phyloP scores from a whole-genome alignment of 768 basidiomycete genomes.

The Xerocomellus amylosporus region DNA sequence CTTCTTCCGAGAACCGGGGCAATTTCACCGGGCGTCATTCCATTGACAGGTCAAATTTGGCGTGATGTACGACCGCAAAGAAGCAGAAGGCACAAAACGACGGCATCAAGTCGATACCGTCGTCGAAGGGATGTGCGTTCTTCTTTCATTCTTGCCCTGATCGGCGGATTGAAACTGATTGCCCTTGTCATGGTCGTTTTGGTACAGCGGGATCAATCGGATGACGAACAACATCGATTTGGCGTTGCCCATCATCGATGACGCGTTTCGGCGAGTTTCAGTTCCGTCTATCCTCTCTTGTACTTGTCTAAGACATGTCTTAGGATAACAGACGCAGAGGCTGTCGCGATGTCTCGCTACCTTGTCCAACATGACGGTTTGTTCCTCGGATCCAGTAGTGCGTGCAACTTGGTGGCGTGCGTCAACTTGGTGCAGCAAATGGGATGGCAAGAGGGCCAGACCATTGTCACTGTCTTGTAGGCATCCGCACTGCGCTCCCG shows the following conservation, averaged over 20 bases:
- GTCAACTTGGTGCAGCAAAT: conserved; percentile 72
- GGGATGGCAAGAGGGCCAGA: conserved; percentile 66
- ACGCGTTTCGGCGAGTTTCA: conserved; percentile 73
- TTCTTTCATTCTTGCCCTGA: conserved; percentile 7
- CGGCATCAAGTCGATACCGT: conserved; percentile 95
- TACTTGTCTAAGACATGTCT: neutral
- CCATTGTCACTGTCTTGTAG: conserved; percentile 83
- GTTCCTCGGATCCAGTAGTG: conserved; percentile 94
- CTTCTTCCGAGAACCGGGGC: neutral
- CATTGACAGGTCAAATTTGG: conserved; percentile 70
- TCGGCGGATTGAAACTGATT: neutral
- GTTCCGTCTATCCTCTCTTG: neutral
- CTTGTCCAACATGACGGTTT: conserved; percentile 88
- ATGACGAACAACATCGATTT: conserved; percentile 87
- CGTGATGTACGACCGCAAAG: conserved; percentile 92
- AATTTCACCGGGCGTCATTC: neutral
- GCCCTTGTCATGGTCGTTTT: neutral
- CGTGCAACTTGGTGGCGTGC: conserved; percentile 93
- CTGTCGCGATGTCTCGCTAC: conserved; percentile 93
- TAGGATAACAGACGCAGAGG: conserved; percentile 91
- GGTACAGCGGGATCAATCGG: conserved; percentile 82
- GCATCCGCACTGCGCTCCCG: conserved; percentile 17
- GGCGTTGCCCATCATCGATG: conserved; percentile 81
- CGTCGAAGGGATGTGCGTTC: conserved; percentile 80
- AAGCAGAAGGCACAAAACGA: conserved; percentile 90